A percentile compares a stretch with the other conserved stretches of the same genome.
Conservation (phyloP, 805 yeast genomes). For the Wilhelminamyces savonicus region DNA sequence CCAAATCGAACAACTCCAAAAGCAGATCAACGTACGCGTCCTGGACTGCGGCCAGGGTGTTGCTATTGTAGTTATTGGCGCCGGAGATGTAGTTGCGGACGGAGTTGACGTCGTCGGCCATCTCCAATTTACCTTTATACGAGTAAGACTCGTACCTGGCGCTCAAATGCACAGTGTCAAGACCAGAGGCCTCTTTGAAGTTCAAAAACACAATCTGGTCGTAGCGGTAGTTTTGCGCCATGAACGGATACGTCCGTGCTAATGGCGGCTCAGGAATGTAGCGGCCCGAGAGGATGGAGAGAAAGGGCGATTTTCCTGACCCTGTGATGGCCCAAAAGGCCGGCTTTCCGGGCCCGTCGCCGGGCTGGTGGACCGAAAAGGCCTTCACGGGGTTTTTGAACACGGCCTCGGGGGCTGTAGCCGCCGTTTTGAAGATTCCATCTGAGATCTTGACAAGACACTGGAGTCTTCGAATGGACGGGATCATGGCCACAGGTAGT, state of each 20-base stretch:
- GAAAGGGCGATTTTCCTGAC: slow-evolving; percentile 45
- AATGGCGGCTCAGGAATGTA: slow-evolving; percentile 46
- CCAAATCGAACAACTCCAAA: slow-evolving; percentile 46
- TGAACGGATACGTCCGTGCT: slow-evolving; percentile 50
- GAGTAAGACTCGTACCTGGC: slow-evolving; percentile 81
- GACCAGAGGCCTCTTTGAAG: slow-evolving; percentile 29
- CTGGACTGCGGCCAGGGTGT: slow-evolving; percentile 22
- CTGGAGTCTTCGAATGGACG: no score
- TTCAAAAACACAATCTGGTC: slow-evolving; percentile 27
- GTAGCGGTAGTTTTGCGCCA: slow-evolving; percentile 20
- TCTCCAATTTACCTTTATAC: slow-evolving; percentile 56
- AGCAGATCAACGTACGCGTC: slow-evolving; percentile 33
- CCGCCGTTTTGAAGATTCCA: no score
- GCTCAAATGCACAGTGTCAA: slow-evolving; percentile 61
- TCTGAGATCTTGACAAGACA: no score
- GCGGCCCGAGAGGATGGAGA: slow-evolving; percentile 52
- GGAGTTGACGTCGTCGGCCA: slow-evolving; percentile 62
- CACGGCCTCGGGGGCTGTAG: no score
- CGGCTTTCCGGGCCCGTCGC: slow-evolving; percentile 4
- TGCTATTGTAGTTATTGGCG: slow-evolving; percentile 44
- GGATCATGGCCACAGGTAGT: no score
- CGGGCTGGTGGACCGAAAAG: background rate
- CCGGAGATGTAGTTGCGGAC: slow-evolving; percentile 49
- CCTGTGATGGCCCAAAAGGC: slow-evolving; percentile 30
- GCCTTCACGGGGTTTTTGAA: no score